Evolutionary conservation across 768 basidiomycete species (phyloP).

Genomic region (Kwoniella sp.): DNA sequence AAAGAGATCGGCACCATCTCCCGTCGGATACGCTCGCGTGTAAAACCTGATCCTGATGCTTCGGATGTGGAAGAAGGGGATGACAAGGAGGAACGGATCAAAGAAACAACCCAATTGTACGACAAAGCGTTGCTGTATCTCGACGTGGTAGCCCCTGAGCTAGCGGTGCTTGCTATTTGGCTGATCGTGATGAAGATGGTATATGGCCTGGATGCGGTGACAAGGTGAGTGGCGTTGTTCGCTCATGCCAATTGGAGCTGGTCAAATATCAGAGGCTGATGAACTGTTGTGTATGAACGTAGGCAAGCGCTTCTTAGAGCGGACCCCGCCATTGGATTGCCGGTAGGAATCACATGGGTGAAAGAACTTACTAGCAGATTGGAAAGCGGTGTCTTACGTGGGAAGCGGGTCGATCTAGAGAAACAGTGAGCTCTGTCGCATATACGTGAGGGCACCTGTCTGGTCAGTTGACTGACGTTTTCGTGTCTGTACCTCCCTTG

Average conservation of each 20-base stretch:
- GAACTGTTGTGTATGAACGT: not conserved
- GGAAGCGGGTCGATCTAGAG: conserved; percentile 6
- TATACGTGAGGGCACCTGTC: too few relatives aligned
- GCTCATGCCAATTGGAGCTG: not conserved
- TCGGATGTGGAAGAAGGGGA: not conserved
- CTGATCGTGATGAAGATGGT: conserved; percentile 78
- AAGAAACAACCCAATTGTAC: conserved; percentile 62
- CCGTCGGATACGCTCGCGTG: conserved; percentile 49
- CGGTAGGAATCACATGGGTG: conserved; percentile 58
- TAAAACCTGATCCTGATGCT: not conserved
- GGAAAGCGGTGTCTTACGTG: conserved; percentile 13
- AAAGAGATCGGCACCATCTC: conserved; percentile 66
- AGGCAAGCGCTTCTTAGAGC: conserved; percentile 35
- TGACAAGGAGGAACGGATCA: conserved; percentile 1
- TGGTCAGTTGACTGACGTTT: too few relatives aligned
- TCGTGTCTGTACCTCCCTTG: not conserved
- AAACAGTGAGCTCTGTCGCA: conserved; percentile 26
- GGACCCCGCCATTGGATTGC: conserved; percentile 69
- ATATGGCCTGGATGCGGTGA: conserved; percentile 75
- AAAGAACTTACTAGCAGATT: conserved; percentile 47
- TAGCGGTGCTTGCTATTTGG: conserved; percentile 62
- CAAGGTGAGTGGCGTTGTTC: conserved; percentile 59
- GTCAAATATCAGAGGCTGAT: not conserved
- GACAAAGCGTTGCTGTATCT: conserved; percentile 65
- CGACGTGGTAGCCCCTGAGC: conserved; percentile 64